Conservation (phyloP, 192 early-diverging fungal genomes). For the Coemansia sp. region DNA sequence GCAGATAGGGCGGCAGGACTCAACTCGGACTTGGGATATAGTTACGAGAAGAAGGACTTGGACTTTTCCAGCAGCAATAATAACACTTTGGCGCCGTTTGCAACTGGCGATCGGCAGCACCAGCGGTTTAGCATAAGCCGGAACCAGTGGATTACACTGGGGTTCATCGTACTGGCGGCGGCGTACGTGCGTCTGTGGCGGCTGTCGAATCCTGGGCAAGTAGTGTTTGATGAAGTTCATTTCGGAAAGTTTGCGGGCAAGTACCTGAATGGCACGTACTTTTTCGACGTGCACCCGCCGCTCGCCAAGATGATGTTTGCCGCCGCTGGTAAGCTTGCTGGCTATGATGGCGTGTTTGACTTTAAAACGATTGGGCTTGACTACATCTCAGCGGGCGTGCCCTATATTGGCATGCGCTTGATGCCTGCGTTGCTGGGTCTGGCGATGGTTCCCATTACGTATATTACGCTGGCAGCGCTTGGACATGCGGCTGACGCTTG, state of each 20-base stretch:
- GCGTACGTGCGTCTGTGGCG: conserved; percentile 53
- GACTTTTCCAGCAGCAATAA: conserved; percentile 25
- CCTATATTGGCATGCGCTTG: conserved; percentile 89
- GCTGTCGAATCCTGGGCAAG: conserved; percentile 38
- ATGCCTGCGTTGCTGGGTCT: conserved; percentile 82
- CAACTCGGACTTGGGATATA: conserved; percentile 38
- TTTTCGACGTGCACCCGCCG: conserved; percentile 96
- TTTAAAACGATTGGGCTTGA: conserved; percentile 95
- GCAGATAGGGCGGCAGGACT: conserved; percentile 18
- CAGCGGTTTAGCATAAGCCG: conserved; percentile 38
- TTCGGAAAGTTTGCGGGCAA: conserved; percentile 96
- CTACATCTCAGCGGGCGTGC: conserved; percentile 87
- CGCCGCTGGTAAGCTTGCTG: conserved; percentile 73
- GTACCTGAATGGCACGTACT: conserved; percentile 88
- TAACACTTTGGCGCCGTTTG: conserved; percentile 15
- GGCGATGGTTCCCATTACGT: conserved; percentile 82
- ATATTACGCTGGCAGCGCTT: conserved; percentile 77
- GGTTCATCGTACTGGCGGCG: conserved; percentile 42
- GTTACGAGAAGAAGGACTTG: conserved; percentile 58
- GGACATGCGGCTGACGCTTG: conserved; percentile 73
- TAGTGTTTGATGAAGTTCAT: conserved; percentile 96
- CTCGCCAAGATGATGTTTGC: conserved; percentile 94
- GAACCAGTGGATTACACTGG: conserved; percentile 56
- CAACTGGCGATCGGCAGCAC: conserved; percentile 24
- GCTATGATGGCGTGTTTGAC: conserved; percentile 93